A percentile compares a stretch with the other conserved stretches of the same genome.
Evolutionary conservation across 176 grass and related monocot species (phyloP).

Genomic region (Oryza meyeriana): DNA sequence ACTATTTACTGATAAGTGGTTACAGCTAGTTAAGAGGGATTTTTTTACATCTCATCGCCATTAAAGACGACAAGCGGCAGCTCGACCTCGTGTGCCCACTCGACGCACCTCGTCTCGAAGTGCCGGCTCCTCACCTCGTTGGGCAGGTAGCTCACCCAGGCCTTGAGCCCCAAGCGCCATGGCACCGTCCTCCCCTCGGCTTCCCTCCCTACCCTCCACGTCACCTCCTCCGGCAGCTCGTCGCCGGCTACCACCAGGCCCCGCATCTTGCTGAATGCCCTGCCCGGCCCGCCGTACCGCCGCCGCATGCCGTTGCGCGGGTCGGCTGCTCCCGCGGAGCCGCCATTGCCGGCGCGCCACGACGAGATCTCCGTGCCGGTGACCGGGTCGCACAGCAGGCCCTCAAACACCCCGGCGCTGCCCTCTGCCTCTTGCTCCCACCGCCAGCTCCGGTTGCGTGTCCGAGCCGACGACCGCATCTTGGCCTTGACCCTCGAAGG

Average conservation of each 20-base stretch:
- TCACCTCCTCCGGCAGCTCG: conserved; percentile 67
- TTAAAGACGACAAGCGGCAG: conserved; percentile 41
- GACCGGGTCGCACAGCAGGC: conserved; percentile 61
- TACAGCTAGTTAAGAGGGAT: no score
- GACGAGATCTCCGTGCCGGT: conserved; percentile 65
- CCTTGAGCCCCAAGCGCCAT: conserved; percentile 69
- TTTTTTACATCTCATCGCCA: not conserved
- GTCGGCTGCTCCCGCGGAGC: conserved; percentile 2
- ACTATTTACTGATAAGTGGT: no score
- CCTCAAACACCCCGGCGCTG: conserved; percentile 68
- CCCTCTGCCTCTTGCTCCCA: conserved; percentile 95
- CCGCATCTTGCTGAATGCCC: conserved; percentile 73
- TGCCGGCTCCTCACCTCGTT: conserved; percentile 68
- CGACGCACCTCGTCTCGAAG: conserved; percentile 69
- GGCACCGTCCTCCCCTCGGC: conserved; percentile 57
- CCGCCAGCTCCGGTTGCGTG: conserved; percentile 62
- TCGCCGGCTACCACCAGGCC: conserved; percentile 75
- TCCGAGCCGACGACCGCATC: conserved; percentile 50
- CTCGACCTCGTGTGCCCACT: conserved; percentile 85
- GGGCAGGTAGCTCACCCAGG: conserved; percentile 76
- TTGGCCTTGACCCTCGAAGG: conserved; percentile 40
- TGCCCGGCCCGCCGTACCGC: conserved; percentile 47
- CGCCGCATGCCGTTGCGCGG: conserved; percentile 59
- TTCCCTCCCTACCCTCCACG: conserved; percentile 77
- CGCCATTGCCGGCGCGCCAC: conserved; percentile 35